Evolutionary conservation across 345 rosid species (phyloP).

Genomic region (Euphorbia pulcherrima): DNA sequence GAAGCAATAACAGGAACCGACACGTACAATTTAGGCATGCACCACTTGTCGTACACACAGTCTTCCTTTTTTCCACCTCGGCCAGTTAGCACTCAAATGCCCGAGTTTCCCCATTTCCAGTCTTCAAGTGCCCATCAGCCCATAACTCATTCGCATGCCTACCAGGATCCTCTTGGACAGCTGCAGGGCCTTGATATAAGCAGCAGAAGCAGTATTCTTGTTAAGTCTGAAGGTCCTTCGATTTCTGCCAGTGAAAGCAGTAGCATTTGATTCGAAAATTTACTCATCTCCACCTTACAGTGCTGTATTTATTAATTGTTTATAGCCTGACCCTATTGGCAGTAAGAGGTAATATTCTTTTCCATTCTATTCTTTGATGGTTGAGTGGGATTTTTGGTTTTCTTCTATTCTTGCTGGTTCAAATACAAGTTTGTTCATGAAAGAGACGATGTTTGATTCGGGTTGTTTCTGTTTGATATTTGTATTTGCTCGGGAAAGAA

Average conservation of each 20-base stretch:
- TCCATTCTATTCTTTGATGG: constrained; percentile 22
- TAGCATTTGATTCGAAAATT: constrained; percentile 24
- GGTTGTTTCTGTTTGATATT: no score
- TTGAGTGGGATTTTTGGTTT: constrained; percentile 24
- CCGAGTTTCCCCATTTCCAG: constrained; percentile 46
- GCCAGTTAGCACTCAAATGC: no score
- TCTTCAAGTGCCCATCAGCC: no score
- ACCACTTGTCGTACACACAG: constrained; percentile 46
- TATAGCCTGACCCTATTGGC: constrained; percentile 37
- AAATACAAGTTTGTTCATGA: no score
- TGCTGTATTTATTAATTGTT: constrained; percentile 5
- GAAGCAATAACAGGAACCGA: constrained; percentile 60
- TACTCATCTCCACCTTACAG: neutral
- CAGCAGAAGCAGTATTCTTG: constrained; percentile 49
- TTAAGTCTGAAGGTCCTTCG: constrained; percentile 64
- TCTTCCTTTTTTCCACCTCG: constrained; percentile 42
- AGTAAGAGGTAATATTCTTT: constrained; percentile 29
- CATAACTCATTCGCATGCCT: constrained; percentile 21
- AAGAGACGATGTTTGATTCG: no score
- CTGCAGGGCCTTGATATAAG: constrained; percentile 82
- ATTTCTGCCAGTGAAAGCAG: constrained; percentile 71
- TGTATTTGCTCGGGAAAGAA: no score
- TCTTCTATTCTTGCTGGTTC: no score
- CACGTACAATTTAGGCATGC: constrained; percentile 65
- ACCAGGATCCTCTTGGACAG: constrained; percentile 56